phyloP scores from a whole-genome alignment of 2,329 filamentous ascomycete species.

The Teratosphaeria nubilosa region DNA sequence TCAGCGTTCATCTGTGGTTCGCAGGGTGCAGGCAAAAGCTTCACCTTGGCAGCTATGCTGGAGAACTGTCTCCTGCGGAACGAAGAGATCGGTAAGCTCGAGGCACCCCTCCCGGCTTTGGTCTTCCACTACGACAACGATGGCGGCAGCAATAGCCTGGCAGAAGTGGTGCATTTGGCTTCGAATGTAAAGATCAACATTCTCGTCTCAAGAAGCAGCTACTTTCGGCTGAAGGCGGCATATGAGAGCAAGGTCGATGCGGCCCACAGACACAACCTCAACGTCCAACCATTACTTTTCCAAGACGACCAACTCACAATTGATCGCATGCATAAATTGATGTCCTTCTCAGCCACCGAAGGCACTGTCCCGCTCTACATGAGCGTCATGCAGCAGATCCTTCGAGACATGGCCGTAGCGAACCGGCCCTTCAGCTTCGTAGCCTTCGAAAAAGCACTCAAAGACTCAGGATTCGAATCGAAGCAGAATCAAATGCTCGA shows the following conservation, averaged over 20 bases:
- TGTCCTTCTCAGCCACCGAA: conserved; percentile 38
- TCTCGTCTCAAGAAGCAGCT: conserved; percentile 43
- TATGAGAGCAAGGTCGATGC: conserved; percentile 32
- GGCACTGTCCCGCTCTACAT: conserved; percentile 44
- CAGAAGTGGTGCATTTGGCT: conserved; percentile 49
- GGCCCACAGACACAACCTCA: conserved; percentile 30
- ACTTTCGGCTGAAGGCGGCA: conserved; percentile 29
- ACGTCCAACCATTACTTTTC: conserved; percentile 38
- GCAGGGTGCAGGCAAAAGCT: conserved; percentile 53
- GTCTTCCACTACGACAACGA: conserved; percentile 38
- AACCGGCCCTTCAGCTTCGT: conserved; percentile 40
- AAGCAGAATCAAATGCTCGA: conserved; percentile 47
- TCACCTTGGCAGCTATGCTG: conserved; percentile 49
- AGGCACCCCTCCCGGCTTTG: conserved; percentile 47
- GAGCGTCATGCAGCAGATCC: conserved; percentile 44
- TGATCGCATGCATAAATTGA: conserved; percentile 44
- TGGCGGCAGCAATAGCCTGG: conserved; percentile 36
- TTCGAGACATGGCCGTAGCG: conserved; percentile 46
- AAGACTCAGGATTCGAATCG: conserved; percentile 31
- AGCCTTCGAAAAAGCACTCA: conserved; percentile 34
- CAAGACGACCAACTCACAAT: conserved; percentile 41
- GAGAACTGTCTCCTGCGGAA: conserved; percentile 47
- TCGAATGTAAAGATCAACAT: conserved; percentile 40
- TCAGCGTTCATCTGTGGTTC: conserved; percentile 54
- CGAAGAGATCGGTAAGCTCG: conserved; percentile 33